Conservation (phyloP, 805 yeast genomes). For the Kazachstania martiniae region DNA sequence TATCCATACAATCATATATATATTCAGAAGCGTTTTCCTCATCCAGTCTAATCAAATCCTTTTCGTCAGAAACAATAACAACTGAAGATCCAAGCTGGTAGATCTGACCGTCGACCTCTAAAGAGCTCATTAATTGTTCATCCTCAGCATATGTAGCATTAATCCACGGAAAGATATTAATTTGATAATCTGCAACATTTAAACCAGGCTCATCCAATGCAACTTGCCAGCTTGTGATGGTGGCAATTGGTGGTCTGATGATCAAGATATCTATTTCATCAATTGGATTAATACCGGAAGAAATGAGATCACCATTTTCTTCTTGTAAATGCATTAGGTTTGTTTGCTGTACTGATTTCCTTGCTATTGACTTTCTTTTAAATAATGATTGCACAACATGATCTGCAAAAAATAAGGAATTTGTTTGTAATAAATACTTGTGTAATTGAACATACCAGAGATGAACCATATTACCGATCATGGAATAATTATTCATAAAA, state of each 20-base stretch:
- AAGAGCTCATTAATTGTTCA: neutral
- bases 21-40: conserved; percentile 9
- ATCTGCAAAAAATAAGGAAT: conserved; percentile 20
- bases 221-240: conserved; percentile 19
- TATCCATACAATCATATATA: conserved; percentile 16
- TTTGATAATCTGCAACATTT: conserved; percentile 19
- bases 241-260: conserved; percentile 14
- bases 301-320: neutral
- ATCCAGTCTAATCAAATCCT: conserved; percentile 6
- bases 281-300: conserved; percentile 2
- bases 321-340: neutral
- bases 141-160: neutral
- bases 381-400: conserved; percentile 16
- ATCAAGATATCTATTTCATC: conserved; percentile 22
- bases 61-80: conserved; percentile 8
- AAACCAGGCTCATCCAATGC: conserved; percentile 27
- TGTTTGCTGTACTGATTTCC: conserved; percentile 2
- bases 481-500: conserved; percentile 11
- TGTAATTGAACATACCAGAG: conserved; percentile 21
- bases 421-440: conserved; percentile 14
- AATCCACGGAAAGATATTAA: conserved; percentile 18
- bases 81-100: conserved; percentile 3
- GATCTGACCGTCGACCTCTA: neutral
- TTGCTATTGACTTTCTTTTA: conserved; percentile 10
- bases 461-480: conserved; percentile 14